Evolutionary conservation across 2,329 filamentous ascomycete species (phyloP), one percentile per base, ranked within the genome.

Genomic region (Coleophoma cylindrospora): DNA sequence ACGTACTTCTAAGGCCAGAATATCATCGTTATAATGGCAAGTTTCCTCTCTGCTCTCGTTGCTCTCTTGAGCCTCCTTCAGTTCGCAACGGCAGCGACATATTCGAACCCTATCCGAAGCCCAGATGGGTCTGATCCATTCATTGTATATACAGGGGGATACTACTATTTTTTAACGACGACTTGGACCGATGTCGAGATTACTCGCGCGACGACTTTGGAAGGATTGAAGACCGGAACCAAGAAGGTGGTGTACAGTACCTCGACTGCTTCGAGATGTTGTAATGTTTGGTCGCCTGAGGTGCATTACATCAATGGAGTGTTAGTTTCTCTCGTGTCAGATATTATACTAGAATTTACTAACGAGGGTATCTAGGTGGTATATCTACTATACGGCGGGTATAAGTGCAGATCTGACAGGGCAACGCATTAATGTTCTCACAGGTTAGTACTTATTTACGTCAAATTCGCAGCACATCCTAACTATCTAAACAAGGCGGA

Each of bases 201-300:
- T n/a, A 72, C 76, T 0, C 69, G 76, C 1, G 71, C 80, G 0
- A 76, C 66, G 10, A 82, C 77, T 0, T 64, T 83, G 5, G 71
- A 74, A 33, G 78, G 77, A 0, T 63, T 83, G n/a, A 79, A 80
- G 66, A 75, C 70, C 0, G 76, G 72, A 0, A 68, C 73, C 36
- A 73, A 70, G 17, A 79, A 77, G 54, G 59, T 68, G 3, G 74
- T 82, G 27, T 82, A 75, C 66, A 70, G 68, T 0, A 74, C 77
- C 49, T 64, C 62, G 4, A 72, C 70, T 14, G 59, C 76, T 2
- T 66, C 65, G 4, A 67, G 75, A 14, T 76, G 74, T 62, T 76
- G 75, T 61, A 80, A 79, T 48, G 72, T 82, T 36, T 83, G 79
- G 79, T 78, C 79, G 0, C 79, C 78, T 0, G 78, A 81, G 56